A percentile compares a stretch with the other conserved stretches of the same genome.
Evolutionary conservation across 2,329 filamentous ascomycete species (phyloP).

Genomic region (Beauveria varroae): DNA sequence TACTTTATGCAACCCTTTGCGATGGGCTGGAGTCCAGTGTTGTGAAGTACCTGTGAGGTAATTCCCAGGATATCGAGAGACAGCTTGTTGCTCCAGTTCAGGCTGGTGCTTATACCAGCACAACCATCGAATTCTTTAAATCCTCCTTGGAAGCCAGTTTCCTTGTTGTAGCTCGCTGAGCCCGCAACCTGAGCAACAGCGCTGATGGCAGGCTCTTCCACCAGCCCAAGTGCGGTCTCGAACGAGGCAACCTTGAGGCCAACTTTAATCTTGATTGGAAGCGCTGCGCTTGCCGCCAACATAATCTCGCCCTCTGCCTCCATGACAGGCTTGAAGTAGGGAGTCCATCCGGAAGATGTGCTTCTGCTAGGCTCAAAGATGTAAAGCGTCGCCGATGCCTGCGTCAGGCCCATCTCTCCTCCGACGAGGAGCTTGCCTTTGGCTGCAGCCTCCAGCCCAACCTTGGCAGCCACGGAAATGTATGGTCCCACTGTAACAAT

Average conservation of each 20-base stretch:
- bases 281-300: conserved; percentile 19
- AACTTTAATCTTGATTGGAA: conserved; percentile 22
- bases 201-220: conserved; percentile 23
- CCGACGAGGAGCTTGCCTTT: conserved; percentile 22
- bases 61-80: conserved; percentile 15
- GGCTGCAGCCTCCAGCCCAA: conserved; percentile 18
- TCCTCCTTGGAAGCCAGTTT: conserved; percentile 13
- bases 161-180: conserved; percentile 10
- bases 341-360: conserved; percentile 18
- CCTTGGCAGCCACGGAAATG: conserved; percentile 18
- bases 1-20: conserved; percentile 18
- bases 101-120: conserved; percentile 19
- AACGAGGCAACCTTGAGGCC: conserved; percentile 18
- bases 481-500: conserved; percentile 20
- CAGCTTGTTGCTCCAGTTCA: conserved; percentile 23
- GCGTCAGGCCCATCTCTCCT: conserved; percentile 22
- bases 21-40: conserved; percentile 17
- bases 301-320: conserved; percentile 21
- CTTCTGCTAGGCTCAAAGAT: conserved; percentile 17
- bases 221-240: conserved; percentile 17
- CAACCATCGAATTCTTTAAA: conserved; percentile 19
- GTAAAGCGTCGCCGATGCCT: conserved; percentile 19
- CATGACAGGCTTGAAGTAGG: conserved; percentile 23
- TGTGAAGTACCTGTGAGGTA: conserved; percentile 15
- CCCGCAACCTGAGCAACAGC: conserved; percentile 16